Conservation (phyloP, 2,329 filamentous ascomycete species). For the Paracamarosporium sp. region DNA sequence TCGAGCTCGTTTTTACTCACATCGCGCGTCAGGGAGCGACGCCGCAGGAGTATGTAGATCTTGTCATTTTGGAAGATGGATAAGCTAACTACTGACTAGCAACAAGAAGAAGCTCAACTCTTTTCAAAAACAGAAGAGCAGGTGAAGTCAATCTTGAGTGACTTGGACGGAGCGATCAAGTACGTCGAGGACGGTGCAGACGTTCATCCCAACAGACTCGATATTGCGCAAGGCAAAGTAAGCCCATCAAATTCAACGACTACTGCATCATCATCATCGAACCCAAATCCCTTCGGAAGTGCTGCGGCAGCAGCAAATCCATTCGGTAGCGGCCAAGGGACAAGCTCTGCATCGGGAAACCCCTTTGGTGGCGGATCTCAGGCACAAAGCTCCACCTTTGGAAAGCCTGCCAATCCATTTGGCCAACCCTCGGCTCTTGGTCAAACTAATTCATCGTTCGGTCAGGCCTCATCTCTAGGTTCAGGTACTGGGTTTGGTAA, state of each 20-base stretch:
- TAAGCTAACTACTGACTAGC: constrained; percentile 50
- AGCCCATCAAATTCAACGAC: constrained; percentile 10
- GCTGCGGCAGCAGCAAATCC: constrained; percentile 21
- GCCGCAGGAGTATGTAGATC: constrained; percentile 56
- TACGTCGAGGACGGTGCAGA: constrained; percentile 46
- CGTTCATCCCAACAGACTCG: constrained; percentile 41
- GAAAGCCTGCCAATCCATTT: constrained; percentile 50
- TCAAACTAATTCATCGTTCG: constrained; percentile 46
- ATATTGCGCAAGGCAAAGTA: constrained; percentile 34
- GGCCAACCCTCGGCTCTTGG: constrained; percentile 45
- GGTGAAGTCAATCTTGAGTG: constrained; percentile 72
- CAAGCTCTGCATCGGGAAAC: constrained; percentile 21
- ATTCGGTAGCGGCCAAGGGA: constrained; percentile 35
- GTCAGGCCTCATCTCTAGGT: constrained; percentile 42
- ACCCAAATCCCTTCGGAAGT: constrained; percentile 37
- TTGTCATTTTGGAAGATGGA: neutral
- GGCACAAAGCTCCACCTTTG: constrained; percentile 47
- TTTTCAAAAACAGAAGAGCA: constrained; percentile 71
- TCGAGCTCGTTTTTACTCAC: constrained; percentile 73
- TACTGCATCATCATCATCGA: constrained; percentile 18
- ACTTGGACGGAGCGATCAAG: constrained; percentile 69
- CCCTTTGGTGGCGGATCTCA: constrained; percentile 44
- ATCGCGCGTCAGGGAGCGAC: constrained; percentile 66
- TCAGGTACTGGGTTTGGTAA: constrained; percentile 12
- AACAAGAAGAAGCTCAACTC: constrained; percentile 66